A percentile compares a stretch with the other conserved stretches of the same genome.
These are phyloP conservation scores for Penicillium herquei DNA, from an alignment of 495 filamentous ascomycete species.

Conservation along the genomic window DNA sequence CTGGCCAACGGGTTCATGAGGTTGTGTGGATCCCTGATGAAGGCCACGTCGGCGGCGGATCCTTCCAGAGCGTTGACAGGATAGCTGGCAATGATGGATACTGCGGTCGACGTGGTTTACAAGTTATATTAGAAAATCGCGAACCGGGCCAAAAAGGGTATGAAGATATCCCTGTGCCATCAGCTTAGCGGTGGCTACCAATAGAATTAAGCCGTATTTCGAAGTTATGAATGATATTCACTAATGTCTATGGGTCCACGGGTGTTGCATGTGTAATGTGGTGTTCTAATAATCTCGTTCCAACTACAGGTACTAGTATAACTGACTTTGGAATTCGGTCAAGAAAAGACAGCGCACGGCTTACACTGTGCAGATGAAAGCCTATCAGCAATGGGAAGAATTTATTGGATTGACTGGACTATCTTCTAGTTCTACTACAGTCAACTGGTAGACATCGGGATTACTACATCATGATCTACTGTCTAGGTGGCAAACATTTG, in stretches of 20 bases:
- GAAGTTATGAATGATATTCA: not conserved
- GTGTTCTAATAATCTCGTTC: too few species aligned
- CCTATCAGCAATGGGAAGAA: too few species aligned
- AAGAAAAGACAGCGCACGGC: too few species aligned
- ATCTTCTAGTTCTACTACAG: too few species aligned
- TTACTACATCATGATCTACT: too few species aligned
- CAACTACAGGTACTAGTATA: too few species aligned
- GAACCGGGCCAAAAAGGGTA: conserved; percentile 52
- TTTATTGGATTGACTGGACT: too few species aligned
- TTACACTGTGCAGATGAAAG: too few species aligned
- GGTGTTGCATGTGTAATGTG: too few species aligned
- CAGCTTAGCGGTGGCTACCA: not conserved
- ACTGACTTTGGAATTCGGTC: too few species aligned
- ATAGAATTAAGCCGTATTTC: not conserved
- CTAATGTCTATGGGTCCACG: not conserved
- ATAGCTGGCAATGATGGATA: conserved; percentile 51
- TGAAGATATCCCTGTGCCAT: conserved; percentile 42
- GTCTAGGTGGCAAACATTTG: too few species aligned
- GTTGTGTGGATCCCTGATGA: conserved; percentile 50
- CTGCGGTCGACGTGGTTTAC: conserved; percentile 56
- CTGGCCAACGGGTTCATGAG: conserved; percentile 53
- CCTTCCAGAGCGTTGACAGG: conserved; percentile 42
- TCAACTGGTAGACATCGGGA: too few species aligned
- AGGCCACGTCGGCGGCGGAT: conserved; percentile 29
- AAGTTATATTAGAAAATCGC: conserved; percentile 54